Base-by-base conservation (phyloP, 371 early-diverging fungal genomes). In the Gilbertella persicaria region DNA sequence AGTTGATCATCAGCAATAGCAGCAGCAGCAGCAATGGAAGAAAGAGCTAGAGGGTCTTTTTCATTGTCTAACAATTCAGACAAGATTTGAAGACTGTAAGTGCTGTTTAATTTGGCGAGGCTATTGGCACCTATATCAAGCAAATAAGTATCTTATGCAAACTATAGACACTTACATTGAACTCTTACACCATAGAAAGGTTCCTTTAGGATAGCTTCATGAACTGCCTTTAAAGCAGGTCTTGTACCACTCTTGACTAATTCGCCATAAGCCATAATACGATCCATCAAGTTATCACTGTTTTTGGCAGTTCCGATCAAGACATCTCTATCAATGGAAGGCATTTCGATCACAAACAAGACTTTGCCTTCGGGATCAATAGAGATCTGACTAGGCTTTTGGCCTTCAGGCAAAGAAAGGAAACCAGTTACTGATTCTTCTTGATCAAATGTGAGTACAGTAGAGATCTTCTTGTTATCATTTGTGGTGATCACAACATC, bases 291-390 rank as follows among this genome's bases (percentile, higher is more conserved):
- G 30, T 70, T 69, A 10, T 62, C 48, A 3, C 61, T 61, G 9
- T 38, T 43, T 33, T 60, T 71, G 9, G 76, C 79, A 1, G 73
- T 77, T 25, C 62, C 64, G 4, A 55, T 64, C 47, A 85, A 55
- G 13, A 83, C 57, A 13, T 67, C 67, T 45, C 77, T 65, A 24
- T 78, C 78, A 1, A 77, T 71, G 10, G 67, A 61, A n/a, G 49
- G 38, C 63, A 81, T 66, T 12, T 82, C 79, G 12, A 81, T 45
- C 1, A 58, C 49, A 41, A 65, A 66, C 19, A 84, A 45, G 4
- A 81, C 56, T 25, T 72, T 74, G 21, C 60, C 65, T 26, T 71
- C 54, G n/a, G 85, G 82, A 58, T 85, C 85, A 10, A 85, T 60
- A 17, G 71, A 63, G 2, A 85, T 43, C n/a, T 48, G 24, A 4